Evolutionary conservation across 2,329 filamentous ascomycete species (phyloP).

Genomic region (Penicillium sp.): DNA sequence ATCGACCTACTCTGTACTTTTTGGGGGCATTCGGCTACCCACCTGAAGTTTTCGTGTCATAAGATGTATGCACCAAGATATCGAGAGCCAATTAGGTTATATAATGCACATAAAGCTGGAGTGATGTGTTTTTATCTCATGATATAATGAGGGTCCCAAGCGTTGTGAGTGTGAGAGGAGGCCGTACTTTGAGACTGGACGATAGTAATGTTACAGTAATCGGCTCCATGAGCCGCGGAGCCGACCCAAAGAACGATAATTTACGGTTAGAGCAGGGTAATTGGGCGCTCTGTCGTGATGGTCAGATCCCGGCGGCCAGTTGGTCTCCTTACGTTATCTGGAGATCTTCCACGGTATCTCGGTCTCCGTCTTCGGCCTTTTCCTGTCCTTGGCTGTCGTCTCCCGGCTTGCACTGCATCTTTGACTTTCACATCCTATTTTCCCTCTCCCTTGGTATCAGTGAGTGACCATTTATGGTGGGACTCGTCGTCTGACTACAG

Average conservation of each 20-base stretch:
- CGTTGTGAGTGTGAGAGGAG: background rate
- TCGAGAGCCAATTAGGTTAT: background rate
- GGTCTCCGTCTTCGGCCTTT: conserved; percentile 26
- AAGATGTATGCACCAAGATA: background rate
- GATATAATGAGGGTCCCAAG: background rate
- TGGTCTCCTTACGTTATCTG: conserved; percentile 31
- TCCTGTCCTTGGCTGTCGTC: conserved; percentile 14
- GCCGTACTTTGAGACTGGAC: background rate
- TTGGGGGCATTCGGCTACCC: background rate
- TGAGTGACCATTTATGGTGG: conserved; percentile 6
- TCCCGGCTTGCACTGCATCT: conserved; percentile 6
- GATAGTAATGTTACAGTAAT: background rate
- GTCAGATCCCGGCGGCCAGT: conserved; percentile 14
- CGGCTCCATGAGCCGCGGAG: background rate
- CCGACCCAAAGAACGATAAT: background rate
- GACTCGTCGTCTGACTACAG: conserved; percentile 15
- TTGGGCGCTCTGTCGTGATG: background rate
- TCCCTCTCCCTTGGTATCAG: background rate
- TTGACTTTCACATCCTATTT: background rate
- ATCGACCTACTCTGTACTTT: background rate
- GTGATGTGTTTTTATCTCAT: background rate
- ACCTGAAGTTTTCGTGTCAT: background rate
- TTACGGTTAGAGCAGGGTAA: background rate
- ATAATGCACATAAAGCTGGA: background rate
- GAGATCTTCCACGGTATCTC: conserved; percentile 23